A percentile compares a stretch with the other conserved stretches of the same genome.
phyloP scores from a whole-genome alignment of 2,329 filamentous ascomycete species.

The Hypomyces rosellus region DNA sequence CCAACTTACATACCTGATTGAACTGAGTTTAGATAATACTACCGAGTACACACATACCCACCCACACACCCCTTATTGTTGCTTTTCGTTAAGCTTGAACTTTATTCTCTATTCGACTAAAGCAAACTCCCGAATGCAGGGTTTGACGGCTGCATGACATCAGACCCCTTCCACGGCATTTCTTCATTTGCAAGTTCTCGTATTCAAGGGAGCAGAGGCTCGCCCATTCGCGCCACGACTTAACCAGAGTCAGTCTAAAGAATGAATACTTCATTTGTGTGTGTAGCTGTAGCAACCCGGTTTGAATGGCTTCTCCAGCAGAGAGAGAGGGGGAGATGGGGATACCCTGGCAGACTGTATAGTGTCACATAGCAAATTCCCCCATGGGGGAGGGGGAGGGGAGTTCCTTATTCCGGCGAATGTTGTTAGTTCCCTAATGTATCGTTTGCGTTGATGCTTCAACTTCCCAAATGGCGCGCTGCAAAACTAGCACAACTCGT shows the following conservation, averaged over 20 bases:
- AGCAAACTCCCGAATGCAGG: not conserved
- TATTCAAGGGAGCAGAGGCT: constrained; percentile 1
- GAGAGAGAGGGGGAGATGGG: no score
- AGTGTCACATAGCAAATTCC: not conserved
- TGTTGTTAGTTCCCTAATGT: not conserved
- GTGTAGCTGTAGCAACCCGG: no score
- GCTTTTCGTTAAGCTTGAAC: not conserved
- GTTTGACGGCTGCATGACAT: constrained; percentile 7
- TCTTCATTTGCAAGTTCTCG: not conserved
- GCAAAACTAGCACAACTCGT: no score
- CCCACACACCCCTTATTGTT: not conserved
- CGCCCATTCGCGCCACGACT: not conserved
- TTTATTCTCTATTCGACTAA: no score
- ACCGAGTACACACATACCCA: no score
- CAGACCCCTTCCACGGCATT: not conserved
- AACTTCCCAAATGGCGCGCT: constrained; percentile 1
- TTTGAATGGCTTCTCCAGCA: no score
- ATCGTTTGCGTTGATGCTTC: not conserved
- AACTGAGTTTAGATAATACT: no score
- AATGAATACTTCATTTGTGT: no score
- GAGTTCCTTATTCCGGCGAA: constrained; percentile 8
- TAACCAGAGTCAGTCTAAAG: no score
- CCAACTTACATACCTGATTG: no score
- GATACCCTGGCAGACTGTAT: not conserved
- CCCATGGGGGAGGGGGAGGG: no score